Evolutionary conservation across 2,329 filamentous ascomycete genomes (phyloP).

Genomic region (Chrysoporthe austroafricana): DNA sequence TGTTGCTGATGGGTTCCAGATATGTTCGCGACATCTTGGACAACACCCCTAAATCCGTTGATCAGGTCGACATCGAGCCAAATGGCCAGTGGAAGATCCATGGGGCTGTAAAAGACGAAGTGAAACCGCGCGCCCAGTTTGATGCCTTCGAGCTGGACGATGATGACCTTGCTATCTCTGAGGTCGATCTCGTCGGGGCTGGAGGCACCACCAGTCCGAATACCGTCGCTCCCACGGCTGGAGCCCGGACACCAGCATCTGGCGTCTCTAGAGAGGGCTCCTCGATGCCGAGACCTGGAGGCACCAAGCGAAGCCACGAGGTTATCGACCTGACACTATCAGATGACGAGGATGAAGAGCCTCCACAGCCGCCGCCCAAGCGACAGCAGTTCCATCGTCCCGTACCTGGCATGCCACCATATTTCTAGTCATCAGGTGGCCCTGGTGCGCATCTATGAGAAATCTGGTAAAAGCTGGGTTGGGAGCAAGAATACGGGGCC

Average conservation of each 20-base stretch:
- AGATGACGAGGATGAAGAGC: slow-evolving; percentile 57
- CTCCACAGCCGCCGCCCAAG: slow-evolving; percentile 51
- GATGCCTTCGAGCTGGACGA: slow-evolving; percentile 43
- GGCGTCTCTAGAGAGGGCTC: slow-evolving; percentile 44
- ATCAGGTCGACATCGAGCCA: slow-evolving; percentile 90
- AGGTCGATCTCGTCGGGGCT: slow-evolving; percentile 42
- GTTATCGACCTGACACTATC: slow-evolving; percentile 65
- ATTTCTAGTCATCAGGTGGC: background rate
- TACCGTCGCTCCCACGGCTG: slow-evolving; percentile 34
- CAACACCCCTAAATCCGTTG: slow-evolving; percentile 69
- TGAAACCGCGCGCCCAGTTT: slow-evolving; percentile 34
- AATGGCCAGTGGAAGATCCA: slow-evolving; percentile 73
- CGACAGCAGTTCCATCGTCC: slow-evolving; percentile 42
- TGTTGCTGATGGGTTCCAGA: slow-evolving; percentile 47
- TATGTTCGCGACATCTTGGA: slow-evolving; percentile 88
- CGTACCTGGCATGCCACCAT: slow-evolving; percentile 18
- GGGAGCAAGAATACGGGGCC: background rate
- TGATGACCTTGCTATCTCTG: slow-evolving; percentile 56
- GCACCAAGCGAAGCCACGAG: slow-evolving; percentile 54
- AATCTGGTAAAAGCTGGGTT: background rate
- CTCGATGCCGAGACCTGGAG: slow-evolving; percentile 41
- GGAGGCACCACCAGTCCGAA: slow-evolving; percentile 44
- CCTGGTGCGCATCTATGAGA: background rate
- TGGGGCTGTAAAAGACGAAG: slow-evolving; percentile 38
- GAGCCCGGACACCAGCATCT: slow-evolving; percentile 34